Percentiles rank a stretch among this genome's conserved stretches.
Conservation (phyloP, 2,329 filamentous ascomycete species). For the Neofusicoccum umdonicola region DNA sequence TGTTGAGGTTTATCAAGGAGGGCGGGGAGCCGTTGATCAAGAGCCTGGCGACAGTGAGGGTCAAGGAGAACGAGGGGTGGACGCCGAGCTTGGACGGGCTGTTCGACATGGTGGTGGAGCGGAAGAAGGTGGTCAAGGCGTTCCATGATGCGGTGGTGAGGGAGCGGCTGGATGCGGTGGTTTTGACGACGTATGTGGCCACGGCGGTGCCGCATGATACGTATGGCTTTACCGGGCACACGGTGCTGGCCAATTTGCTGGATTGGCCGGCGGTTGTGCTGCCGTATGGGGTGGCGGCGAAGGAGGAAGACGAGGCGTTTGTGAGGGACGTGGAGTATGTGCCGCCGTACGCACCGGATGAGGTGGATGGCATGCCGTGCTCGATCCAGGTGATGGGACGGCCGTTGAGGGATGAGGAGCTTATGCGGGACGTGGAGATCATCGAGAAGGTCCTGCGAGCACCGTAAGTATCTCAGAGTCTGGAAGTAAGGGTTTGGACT, state of each 20-base stretch:
- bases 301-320: constrained; percentile 40
- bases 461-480: background rate
- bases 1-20: constrained; percentile 31
- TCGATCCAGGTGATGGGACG: constrained; percentile 49
- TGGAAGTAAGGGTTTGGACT: background rate
- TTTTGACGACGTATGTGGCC: constrained; percentile 50
- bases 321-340: constrained; percentile 31
- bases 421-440: constrained; percentile 35
- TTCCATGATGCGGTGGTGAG: constrained; percentile 46
- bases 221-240: constrained; percentile 41
- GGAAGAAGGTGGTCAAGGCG: constrained; percentile 32
- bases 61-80: constrained; percentile 32
- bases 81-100: constrained; percentile 39
- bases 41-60: constrained; percentile 36
- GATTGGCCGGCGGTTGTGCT: constrained; percentile 55
- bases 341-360: constrained; percentile 31
- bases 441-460: constrained; percentile 26
- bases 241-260: constrained; percentile 51
- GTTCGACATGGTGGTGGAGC: constrained; percentile 42
- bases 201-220: constrained; percentile 43
- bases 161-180: constrained; percentile 49
- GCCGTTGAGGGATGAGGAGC: constrained; percentile 49
- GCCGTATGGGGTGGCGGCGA: constrained; percentile 44
- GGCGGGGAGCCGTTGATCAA: constrained; percentile 47
- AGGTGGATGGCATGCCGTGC: constrained; percentile 36